Evolutionary conservation across 768 basidiomycete species (phyloP).

Genomic region (Russula sp.): DNA sequence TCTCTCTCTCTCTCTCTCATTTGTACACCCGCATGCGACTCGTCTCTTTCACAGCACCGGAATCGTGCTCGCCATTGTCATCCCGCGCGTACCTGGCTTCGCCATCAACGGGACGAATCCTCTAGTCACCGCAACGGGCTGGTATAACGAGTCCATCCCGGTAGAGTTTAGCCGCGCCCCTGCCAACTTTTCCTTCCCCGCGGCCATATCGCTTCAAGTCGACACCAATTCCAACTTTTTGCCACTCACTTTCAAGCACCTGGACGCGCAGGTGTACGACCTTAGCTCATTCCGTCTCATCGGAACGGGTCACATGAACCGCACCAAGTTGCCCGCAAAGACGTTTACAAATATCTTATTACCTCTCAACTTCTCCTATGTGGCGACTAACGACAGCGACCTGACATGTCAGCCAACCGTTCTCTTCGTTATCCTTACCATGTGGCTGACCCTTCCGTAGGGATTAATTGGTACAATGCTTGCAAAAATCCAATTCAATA

Average conservation of each 20-base stretch:
- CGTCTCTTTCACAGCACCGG: constrained; percentile 40
- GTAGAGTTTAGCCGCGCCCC: constrained; percentile 66
- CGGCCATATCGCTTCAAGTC: constrained; percentile 62
- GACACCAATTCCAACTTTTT: constrained; percentile 71
- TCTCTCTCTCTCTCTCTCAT: too few species aligned
- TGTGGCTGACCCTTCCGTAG: constrained; percentile 30
- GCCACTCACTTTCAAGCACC: constrained; percentile 62
- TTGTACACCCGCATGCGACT: background rate
- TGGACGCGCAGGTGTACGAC: constrained; percentile 66
- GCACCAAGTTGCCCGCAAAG: constrained; percentile 58
- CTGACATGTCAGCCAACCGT: constrained; percentile 57
- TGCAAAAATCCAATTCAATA: constrained; percentile 56
- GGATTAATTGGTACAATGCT: constrained; percentile 68
- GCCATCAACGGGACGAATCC: constrained; percentile 52
- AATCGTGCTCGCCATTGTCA: constrained; percentile 64
- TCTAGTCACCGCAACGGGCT: constrained; percentile 50
- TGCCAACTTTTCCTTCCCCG: constrained; percentile 88
- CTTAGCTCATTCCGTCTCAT: constrained; percentile 56
- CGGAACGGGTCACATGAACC: constrained; percentile 56
- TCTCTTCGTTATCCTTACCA: constrained; percentile 9
- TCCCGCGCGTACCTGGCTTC: constrained; percentile 77
- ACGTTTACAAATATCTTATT: constrained; percentile 54
- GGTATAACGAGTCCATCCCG: constrained; percentile 49
- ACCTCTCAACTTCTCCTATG: constrained; percentile 80
- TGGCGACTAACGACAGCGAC: constrained; percentile 73